These are phyloP conservation scores for Cerioporus squamosus DNA, from an alignment of 1,284 basidiomycete species.

Conservation along the genomic window DNA sequence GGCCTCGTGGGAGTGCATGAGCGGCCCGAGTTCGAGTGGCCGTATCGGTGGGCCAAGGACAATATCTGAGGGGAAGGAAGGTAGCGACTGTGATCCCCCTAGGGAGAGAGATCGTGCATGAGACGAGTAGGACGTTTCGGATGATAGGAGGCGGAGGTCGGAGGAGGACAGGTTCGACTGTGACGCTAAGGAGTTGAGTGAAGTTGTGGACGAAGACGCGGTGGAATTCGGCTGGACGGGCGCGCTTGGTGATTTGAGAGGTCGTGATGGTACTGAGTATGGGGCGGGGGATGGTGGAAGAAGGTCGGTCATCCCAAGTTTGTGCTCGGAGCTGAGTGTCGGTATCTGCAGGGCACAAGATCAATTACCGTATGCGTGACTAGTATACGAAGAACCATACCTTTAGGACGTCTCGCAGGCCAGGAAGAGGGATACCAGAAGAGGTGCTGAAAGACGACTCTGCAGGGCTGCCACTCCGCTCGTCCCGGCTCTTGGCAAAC, in stretches of 20 bases:
- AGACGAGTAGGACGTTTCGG: constrained; percentile 26
- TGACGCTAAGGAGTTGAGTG: constrained; percentile 34
- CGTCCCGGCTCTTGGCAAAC: constrained; percentile 44
- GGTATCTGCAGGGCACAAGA: constrained; percentile 51
- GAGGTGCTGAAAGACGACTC: constrained; percentile 41
- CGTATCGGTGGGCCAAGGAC: constrained; percentile 51
- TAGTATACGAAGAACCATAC: constrained; percentile 36
- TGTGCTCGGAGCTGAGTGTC: constrained; percentile 68
- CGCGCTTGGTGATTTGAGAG: constrained; percentile 41
- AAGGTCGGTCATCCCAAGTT: constrained; percentile 69
- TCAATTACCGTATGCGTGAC: neutral
- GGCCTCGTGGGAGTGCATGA: constrained; percentile 62
- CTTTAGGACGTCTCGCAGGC: constrained; percentile 75
- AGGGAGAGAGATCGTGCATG: constrained; percentile 31
- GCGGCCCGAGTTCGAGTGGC: constrained; percentile 70
- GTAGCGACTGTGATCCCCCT: constrained; percentile 24
- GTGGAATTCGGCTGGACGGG: constrained; percentile 30
- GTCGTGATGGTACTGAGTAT: constrained; percentile 45
- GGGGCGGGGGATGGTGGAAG: constrained; percentile 79
- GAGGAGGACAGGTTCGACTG: constrained; percentile 28
- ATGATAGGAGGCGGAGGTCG: constrained; percentile 24
- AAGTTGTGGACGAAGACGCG: constrained; percentile 34
- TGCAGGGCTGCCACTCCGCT: constrained; percentile 52
- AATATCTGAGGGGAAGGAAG: constrained; percentile 17
- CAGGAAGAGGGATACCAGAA: constrained; percentile 49